Evolutionary conservation across 1,139 yeast species (phyloP), one percentile per base, ranked within the genome.

Genomic region (Sugiyamaella paludigena): DNA sequence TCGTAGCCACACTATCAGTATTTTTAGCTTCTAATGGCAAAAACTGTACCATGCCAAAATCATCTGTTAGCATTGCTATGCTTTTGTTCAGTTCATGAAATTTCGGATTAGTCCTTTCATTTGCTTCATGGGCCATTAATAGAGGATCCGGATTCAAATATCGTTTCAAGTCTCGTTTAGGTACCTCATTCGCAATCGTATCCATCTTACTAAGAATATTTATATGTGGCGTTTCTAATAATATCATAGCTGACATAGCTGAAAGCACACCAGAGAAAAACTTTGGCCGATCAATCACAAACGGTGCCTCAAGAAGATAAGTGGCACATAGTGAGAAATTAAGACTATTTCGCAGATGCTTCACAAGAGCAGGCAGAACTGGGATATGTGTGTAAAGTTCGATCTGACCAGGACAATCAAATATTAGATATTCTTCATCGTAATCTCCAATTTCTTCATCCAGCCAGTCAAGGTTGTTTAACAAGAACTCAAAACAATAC

Each of bases 331-430:
- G 70, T 54, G 83, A 86, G 72, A 92, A 91, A 63, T 86, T 87
- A 62, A 91, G 73, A 56, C 81, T 83, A 51, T 80, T 80, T 60
- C 84, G 85, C 57, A 92, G 74, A 69, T 92, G 98, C 58, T 81
- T 82, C 8, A 88, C 94, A 12, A 92, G 81, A 4, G 88, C 79
- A 2, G 98, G 98, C 43, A 92, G 74, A 7, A 89, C 92, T 0
- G 98, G 98, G 31, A 91, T 81, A 67, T 92, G 99, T 2, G 96
- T 89, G 66, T 92, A 92, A 36, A 92, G 76, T 66, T 92, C 99
- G 55, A 94, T 91, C 67, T 92, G 99, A 1, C 98, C 98, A 0
- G 99, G 99, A 68, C 98, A 91, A 66, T 94, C 99, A 67, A 92
- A 88, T 33, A 92, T 88, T 57, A 92, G 73, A 61, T 88, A 92